Evolutionary conservation across 2,329 filamentous ascomycete genomes (phyloP).

Genomic region (Pseudocercospora macadamiae): DNA sequence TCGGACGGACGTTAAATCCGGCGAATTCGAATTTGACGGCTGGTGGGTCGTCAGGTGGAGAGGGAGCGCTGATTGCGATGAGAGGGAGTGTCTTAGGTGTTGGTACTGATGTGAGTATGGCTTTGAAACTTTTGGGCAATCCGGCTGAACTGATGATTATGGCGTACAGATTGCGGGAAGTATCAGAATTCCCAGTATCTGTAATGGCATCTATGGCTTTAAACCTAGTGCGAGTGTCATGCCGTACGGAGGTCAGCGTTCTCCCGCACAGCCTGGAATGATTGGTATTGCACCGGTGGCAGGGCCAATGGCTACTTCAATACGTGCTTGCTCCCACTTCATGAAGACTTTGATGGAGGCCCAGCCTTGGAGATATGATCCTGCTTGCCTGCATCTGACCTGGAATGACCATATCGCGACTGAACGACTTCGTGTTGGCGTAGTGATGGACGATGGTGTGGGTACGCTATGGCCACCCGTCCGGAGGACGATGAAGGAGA

Average conservation of each 20-base stretch:
- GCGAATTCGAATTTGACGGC: constrained; percentile 62
- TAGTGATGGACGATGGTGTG: constrained; percentile 27
- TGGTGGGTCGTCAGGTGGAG: constrained; percentile 69
- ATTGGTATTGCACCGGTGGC: constrained; percentile 37
- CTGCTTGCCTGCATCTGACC: constrained; percentile 22
- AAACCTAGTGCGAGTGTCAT: constrained; percentile 18
- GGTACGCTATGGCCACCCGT: constrained; percentile 29
- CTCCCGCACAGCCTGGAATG: constrained; percentile 37
- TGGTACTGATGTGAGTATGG: constrained; percentile 61
- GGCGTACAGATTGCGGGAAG: neutral
- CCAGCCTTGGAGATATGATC: constrained; percentile 25
- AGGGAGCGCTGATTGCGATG: constrained; percentile 63
- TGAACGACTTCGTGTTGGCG: constrained; percentile 25
- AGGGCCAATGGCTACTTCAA: constrained; percentile 29
- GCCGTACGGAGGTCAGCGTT: constrained; percentile 39
- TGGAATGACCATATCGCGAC: constrained; percentile 19
- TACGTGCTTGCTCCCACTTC: constrained; percentile 25
- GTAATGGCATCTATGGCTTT: neutral
- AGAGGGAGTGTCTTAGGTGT: constrained; percentile 62
- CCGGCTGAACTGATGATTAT: too few species aligned
- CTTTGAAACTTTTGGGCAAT: too few species aligned
- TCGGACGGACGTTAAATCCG: constrained; percentile 61
- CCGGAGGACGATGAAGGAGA: constrained; percentile 23
- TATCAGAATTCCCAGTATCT: neutral
- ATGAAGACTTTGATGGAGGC: constrained; percentile 23